phyloP scores from a whole-genome alignment of 257 asterid species.

The Cruciata laevipes region DNA sequence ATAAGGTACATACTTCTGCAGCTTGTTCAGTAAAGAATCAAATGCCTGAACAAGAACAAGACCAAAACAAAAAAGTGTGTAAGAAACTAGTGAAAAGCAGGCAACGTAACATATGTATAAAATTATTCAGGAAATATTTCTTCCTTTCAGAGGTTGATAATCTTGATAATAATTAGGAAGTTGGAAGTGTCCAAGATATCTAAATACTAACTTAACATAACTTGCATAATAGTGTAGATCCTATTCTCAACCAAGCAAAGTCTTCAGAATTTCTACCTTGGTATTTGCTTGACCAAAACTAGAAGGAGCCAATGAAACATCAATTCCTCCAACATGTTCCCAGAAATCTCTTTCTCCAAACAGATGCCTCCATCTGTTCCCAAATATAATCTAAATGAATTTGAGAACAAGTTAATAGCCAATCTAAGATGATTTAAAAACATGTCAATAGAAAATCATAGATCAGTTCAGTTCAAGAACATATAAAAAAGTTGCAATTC shows the following conservation, averaged over 20 bases:
- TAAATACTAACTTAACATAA: neutral
- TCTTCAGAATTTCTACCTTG: conserved; percentile 41
- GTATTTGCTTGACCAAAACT: conserved; percentile 98
- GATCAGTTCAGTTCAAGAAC: neutral
- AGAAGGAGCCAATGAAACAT: conserved; percentile 74
- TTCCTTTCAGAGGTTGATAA: neutral
- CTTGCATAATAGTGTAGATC: neutral
- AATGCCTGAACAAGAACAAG: conserved; percentile 57
- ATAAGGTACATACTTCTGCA: conserved; percentile 68
- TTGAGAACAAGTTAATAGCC: conserved; percentile 15
- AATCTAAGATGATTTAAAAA: neutral
- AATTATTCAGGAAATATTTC: neutral
- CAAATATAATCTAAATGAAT: conserved; percentile 67
- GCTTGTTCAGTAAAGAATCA: conserved; percentile 67
- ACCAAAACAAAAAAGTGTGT: neutral
- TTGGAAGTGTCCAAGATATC: neutral
- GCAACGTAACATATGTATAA: neutral
- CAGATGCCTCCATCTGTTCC: conserved; percentile 88
- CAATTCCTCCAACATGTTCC: conserved; percentile 98
- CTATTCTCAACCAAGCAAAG: neutral
- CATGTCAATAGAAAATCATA: conserved; percentile 1
- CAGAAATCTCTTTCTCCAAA: conserved; percentile 89
- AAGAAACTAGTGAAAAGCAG: conserved; percentile 5
- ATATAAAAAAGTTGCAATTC: neutral
- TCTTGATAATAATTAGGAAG: neutral